A percentile compares a stretch with the other conserved stretches of the same genome.
phyloP scores from a whole-genome alignment of 2,329 filamentous ascomycete species.

The Sclerotinia trifoliorum region DNA sequence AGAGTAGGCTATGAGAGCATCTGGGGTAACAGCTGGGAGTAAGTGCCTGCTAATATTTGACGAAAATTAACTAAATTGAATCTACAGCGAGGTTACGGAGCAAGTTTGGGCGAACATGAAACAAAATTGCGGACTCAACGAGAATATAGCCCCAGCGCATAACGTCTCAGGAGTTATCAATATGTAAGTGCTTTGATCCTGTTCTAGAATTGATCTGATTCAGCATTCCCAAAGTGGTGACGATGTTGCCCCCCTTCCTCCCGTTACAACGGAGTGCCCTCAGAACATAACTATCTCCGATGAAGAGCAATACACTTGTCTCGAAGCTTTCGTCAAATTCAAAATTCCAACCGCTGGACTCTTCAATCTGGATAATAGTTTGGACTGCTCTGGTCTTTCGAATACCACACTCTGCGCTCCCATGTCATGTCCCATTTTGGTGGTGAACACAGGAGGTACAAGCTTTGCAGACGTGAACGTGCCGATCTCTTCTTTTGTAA shows the following conservation, averaged over 20 bases:
- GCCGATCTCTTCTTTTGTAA: not conserved
- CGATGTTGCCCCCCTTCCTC: not conserved
- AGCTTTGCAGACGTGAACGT: not conserved
- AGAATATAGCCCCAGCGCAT: not conserved
- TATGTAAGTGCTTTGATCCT: not conserved
- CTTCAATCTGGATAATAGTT: not conserved
- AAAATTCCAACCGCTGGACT: not conserved
- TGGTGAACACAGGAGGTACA: not conserved
- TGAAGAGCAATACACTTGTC: not conserved
- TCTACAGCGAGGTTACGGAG: not conserved
- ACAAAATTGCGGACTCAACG: not conserved
- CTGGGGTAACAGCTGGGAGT: not conserved
- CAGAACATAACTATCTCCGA: not conserved
- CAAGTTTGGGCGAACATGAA: slow-evolving; percentile 5
- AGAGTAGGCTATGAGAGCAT: not conserved
- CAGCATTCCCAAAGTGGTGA: not conserved
- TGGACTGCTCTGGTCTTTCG: not conserved
- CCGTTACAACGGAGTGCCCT: not conserved
- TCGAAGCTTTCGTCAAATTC: not conserved
- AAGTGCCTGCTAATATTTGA: not conserved
- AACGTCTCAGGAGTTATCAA: slow-evolving; percentile 1
- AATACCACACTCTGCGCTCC: not conserved
- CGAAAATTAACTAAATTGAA: not conserved
- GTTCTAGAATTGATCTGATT: not conserved
- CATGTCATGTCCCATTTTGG: slow-evolving; percentile 9